A percentile compares a stretch with the other conserved stretches of the same genome.
Evolutionary conservation across 2,329 filamentous ascomycete species (phyloP).

Genomic region (Fusarium hainanense): DNA sequence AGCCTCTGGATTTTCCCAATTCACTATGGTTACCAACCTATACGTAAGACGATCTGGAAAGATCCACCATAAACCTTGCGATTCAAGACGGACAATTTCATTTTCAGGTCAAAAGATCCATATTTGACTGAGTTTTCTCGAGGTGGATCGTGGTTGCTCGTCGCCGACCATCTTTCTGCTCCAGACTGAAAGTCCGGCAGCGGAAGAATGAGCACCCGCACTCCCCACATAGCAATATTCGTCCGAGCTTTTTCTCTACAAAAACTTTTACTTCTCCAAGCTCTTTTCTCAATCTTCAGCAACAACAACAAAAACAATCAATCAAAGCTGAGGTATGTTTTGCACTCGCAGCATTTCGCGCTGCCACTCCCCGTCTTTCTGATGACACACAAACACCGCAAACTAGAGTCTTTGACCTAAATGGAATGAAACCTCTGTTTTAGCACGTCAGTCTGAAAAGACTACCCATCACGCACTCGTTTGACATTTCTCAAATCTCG

Average conservation of each 20-base stretch:
- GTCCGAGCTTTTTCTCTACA: conserved; percentile 44
- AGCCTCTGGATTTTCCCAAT: neutral
- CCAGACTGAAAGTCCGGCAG: conserved; percentile 3
- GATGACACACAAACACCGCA: conserved; percentile 88
- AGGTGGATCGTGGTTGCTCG: conserved; percentile 25
- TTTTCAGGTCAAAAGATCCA: conserved; percentile 4
- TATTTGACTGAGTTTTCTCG: conserved; percentile 25
- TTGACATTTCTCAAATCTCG: conserved; percentile 18
- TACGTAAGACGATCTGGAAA: neutral
- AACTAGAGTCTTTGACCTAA: conserved; percentile 98
- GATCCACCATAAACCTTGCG: conserved; percentile 5
- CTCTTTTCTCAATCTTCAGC: conserved; percentile 33
- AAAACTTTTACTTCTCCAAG: conserved; percentile 38
- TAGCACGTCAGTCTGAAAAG: conserved; percentile 94
- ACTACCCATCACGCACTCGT: conserved; percentile 40
- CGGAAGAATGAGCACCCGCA: conserved; percentile 29
- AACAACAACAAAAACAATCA: conserved; percentile 38
- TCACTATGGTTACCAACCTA: neutral
- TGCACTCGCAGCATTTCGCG: conserved; percentile 16
- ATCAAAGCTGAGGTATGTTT: conserved; percentile 44
- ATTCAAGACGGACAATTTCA: conserved; percentile 5
- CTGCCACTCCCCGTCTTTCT: conserved; percentile 55
- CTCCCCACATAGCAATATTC: conserved; percentile 43
- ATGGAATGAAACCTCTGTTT: conserved; percentile 80
- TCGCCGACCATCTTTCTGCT: conserved; percentile 28